Conservation (phyloP, 78 protist species). For the Protostelium mycophagum region DNA sequence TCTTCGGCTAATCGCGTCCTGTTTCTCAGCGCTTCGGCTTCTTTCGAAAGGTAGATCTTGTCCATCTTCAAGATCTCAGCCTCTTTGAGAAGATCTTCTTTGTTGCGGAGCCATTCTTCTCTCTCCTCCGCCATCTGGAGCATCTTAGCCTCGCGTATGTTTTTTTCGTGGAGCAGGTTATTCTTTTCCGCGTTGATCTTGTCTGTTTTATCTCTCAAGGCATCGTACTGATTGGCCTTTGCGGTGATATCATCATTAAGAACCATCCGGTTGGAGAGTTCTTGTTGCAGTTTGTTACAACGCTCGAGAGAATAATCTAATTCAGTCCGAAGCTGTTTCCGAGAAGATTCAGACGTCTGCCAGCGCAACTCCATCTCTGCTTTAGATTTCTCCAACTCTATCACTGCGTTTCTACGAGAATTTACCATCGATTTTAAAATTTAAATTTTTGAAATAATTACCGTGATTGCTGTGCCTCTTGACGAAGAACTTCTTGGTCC, state of each 20-base stretch:
- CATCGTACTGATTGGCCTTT: not conserved
- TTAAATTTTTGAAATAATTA: no score
- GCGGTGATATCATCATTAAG: not conserved
- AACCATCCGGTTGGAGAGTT: not conserved
- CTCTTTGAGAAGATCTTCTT: not conserved
- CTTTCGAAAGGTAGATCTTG: not conserved
- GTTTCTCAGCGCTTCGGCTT: not conserved
- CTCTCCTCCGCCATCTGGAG: not conserved
- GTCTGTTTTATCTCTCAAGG: not conserved
- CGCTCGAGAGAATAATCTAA: not conserved
- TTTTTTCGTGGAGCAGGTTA: not conserved
- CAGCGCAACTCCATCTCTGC: not conserved
- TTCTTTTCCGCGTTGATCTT: not conserved
- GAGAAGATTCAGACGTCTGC: not conserved
- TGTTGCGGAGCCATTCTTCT: not conserved
- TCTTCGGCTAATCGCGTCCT: not conserved
- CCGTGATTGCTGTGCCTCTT: not conserved
- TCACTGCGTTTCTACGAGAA: no score
- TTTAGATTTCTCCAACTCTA: not conserved
- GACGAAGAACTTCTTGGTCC: not conserved
- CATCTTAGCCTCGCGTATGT: not conserved
- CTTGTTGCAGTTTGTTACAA: not conserved
- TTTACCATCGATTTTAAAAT: not conserved
- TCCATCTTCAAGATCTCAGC: not conserved
- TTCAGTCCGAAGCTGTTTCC: not conserved